Conservation (phyloP, 1,139 yeast genomes). For the Geotrichum citri-aurantii region DNA sequence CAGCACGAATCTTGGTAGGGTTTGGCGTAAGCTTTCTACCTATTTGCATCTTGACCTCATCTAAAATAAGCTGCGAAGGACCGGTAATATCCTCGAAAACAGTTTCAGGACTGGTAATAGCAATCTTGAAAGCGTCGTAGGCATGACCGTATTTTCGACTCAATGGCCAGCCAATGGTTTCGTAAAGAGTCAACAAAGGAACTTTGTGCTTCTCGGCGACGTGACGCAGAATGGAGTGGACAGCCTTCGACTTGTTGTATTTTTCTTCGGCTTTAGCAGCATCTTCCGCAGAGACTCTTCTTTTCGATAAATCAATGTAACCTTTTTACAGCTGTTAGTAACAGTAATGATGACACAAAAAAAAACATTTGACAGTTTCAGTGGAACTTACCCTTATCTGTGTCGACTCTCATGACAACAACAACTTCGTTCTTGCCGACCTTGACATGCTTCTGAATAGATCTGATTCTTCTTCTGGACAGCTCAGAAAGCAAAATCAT, state of each 20-base stretch:
- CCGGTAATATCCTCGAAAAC: slow-evolving; percentile 76
- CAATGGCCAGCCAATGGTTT: slow-evolving; percentile 94
- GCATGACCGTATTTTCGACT: slow-evolving; percentile 95
- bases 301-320: slow-evolving; percentile 92
- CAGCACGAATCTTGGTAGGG: slow-evolving; percentile 96
- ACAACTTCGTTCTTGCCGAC: slow-evolving; percentile 99
- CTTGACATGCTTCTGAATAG: slow-evolving; percentile 93
- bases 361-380: neutral
- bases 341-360: neutral
- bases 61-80: slow-evolving; percentile 68
- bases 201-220: slow-evolving; percentile 92
- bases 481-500: slow-evolving; percentile 95
- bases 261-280: slow-evolving; percentile 96
- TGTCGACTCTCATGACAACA: slow-evolving; percentile 97
- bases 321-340: slow-evolving; percentile 16
- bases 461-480: slow-evolving; percentile 97
- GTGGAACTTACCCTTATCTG: slow-evolving; percentile 68
- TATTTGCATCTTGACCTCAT: slow-evolving; percentile 78
- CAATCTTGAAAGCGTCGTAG: slow-evolving; percentile 92
- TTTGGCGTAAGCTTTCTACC: slow-evolving; percentile 95
- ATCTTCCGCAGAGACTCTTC: slow-evolving; percentile 98
- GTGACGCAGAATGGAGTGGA: slow-evolving; percentile 93
- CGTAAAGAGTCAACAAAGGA: slow-evolving; percentile 78
- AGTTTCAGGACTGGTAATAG: slow-evolving; percentile 79
- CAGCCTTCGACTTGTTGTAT: slow-evolving; percentile 94